These are phyloP conservation scores for Fusarium sublunatum DNA, from an alignment of 2,329 filamentous ascomycete species.

Conservation along the genomic window DNA sequence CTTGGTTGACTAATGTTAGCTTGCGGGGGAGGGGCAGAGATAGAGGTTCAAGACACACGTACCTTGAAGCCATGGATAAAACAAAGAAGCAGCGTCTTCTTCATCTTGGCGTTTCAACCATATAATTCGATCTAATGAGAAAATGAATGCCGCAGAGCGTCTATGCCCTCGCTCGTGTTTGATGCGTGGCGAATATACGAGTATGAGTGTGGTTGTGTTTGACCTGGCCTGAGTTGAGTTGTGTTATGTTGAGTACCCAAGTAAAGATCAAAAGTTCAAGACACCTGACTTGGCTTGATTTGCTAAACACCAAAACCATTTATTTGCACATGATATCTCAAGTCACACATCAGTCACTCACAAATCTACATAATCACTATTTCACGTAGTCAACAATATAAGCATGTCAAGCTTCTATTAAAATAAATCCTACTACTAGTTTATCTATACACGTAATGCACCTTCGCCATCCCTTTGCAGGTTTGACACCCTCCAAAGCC, in stretches of 20 bases:
- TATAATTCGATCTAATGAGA: conserved; percentile 2
- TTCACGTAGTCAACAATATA: no score
- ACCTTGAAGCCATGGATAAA: conserved; percentile 93
- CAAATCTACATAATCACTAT: no score
- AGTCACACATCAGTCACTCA: background rate
- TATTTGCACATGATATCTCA: background rate
- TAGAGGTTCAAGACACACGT: conserved; percentile 16
- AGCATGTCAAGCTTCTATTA: conserved; percentile 54
- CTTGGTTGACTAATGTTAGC: conserved; percentile 53
- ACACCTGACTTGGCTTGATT: conserved; percentile 27
- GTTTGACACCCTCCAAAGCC: conserved; percentile 29
- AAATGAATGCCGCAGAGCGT: background rate
- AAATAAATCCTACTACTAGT: conserved; percentile 54
- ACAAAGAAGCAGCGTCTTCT: conserved; percentile 82
- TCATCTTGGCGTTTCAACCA: conserved; percentile 52
- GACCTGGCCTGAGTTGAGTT: conserved; percentile 8
- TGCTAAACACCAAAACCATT: background rate
- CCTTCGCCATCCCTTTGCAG: conserved; percentile 35
- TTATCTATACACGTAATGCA: conserved; percentile 48
- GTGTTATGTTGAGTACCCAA: conserved; percentile 5
- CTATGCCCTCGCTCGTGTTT: conserved; percentile 11
- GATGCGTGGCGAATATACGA: conserved; percentile 21
- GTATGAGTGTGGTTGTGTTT: conserved; percentile 5
- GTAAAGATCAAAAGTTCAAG: background rate
- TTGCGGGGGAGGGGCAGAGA: conserved; percentile 11